A percentile compares a stretch with the other conserved stretches of the same genome.
phyloP scores from a whole-genome alignment of 805 yeast species.

The Helenozyma rhizophorensis region DNA sequence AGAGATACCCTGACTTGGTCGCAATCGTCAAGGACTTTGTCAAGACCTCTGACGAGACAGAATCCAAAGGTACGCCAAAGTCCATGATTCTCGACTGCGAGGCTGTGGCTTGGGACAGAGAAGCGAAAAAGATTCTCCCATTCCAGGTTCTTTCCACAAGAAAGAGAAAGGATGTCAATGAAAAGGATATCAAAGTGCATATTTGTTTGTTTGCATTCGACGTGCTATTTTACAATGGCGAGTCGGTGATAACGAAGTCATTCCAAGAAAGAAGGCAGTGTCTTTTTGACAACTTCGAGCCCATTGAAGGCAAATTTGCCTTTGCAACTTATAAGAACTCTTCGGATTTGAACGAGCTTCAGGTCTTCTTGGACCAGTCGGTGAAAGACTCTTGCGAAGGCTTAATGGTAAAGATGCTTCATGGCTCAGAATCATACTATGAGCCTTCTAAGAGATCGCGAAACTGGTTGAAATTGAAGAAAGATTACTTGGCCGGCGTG shows the following conservation, averaged over 20 bases:
- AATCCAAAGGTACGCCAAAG: conserved; percentile 23
- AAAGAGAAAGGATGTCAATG: conserved; percentile 88
- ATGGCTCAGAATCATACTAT: conserved; percentile 75
- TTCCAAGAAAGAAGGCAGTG: conserved; percentile 66
- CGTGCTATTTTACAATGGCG: conserved; percentile 68
- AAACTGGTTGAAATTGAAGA: conserved; percentile 93
- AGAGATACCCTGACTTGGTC: conserved; percentile 87
- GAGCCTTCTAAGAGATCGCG: conserved; percentile 94
- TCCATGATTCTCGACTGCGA: conserved; percentile 88
- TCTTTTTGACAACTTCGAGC: conserved; percentile 51
- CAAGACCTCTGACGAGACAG: conserved; percentile 20
- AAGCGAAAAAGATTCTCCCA: conserved; percentile 74
- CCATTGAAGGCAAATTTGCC: conserved; percentile 72
- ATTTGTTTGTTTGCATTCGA: conserved; percentile 94
- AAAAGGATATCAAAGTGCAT: conserved; percentile 81
- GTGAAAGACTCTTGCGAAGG: conserved; percentile 93
- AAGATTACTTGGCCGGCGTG: conserved; percentile 90
- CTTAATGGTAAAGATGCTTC: conserved; percentile 86
- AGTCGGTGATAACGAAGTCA: conserved; percentile 61
- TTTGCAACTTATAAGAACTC: conserved; percentile 76
- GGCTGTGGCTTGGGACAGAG: conserved; percentile 95
- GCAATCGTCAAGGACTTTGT: conserved; percentile 61
- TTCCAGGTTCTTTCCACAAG: conserved; percentile 91
- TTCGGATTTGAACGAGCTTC: conserved; percentile 68
- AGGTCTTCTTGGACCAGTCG: conserved; percentile 80